Percentiles rank a stretch among this genome's conserved stretches.
Conservation (phyloP, 2,329 filamentous ascomycete species). For the Botrytis fragariae region DNA sequence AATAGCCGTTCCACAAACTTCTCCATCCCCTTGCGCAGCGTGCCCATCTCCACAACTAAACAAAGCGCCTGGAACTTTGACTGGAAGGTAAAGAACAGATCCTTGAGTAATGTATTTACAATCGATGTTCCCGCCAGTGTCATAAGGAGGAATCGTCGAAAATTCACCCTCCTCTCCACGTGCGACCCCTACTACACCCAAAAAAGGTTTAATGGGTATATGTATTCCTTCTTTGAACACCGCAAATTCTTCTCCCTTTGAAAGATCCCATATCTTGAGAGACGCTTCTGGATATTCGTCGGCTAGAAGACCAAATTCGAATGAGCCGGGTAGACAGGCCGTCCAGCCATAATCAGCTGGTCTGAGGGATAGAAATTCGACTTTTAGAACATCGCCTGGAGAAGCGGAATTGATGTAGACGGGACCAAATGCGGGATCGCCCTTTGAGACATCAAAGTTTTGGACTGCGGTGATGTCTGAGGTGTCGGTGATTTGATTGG, state of each 20-base stretch:
- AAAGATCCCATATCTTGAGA: conserved; percentile 51
- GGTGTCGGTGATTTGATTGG: conserved; percentile 48
- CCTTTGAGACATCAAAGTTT: conserved; percentile 39
- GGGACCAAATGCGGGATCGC: conserved; percentile 51
- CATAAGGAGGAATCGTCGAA: conserved; percentile 50
- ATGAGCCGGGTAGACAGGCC: conserved; percentile 48
- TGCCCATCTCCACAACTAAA: conserved; percentile 56
- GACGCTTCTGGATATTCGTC: conserved; percentile 47
- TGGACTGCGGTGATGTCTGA: conserved; percentile 44
- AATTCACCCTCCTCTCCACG: conserved; percentile 46
- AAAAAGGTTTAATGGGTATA: conserved; percentile 50
- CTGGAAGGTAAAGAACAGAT: conserved; percentile 48
- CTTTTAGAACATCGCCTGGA: conserved; percentile 51
- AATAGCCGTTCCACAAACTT: conserved; percentile 56
- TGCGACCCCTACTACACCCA: conserved; percentile 53
- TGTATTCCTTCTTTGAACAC: conserved; percentile 49
- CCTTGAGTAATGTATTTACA: conserved; percentile 50
- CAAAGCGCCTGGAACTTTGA: conserved; percentile 49
- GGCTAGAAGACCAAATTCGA: conserved; percentile 48
- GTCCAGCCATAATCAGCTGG: conserved; percentile 52
- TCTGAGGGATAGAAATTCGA: conserved; percentile 49
- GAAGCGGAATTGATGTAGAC: conserved; percentile 49
- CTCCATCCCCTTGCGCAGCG: conserved; percentile 53
- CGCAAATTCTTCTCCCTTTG: conserved; percentile 41
- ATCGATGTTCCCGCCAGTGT: conserved; percentile 55